Evolutionary conservation across 768 basidiomycete species (phyloP).

Genomic region (Imleria badia): DNA sequence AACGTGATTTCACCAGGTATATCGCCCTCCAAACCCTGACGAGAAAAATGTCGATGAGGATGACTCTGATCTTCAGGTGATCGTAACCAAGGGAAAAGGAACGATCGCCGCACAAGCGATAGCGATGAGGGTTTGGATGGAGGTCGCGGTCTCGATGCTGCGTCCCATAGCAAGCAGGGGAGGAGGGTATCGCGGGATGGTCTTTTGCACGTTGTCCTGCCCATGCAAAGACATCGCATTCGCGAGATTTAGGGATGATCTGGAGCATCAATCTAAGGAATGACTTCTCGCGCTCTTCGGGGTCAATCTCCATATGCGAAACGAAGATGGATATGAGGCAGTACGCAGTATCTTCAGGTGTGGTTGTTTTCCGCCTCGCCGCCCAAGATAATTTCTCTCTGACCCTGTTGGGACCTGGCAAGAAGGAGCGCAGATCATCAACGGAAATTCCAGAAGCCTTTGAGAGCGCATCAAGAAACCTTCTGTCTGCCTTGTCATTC

Average conservation of each 20-base stretch:
- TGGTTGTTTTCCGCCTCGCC: neutral
- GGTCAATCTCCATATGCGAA: neutral
- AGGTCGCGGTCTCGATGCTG: neutral
- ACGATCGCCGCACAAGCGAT: conserved; percentile 2
- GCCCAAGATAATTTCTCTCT: conserved; percentile 7
- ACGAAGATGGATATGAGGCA: conserved; percentile 4
- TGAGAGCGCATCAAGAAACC: neutral
- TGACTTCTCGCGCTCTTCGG: neutral
- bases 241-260: neutral
- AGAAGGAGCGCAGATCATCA: neutral
- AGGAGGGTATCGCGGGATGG: conserved; percentile 8
- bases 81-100: conserved; percentile 1
- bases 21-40: neutral
- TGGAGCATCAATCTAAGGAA: conserved; percentile 8
- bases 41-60: neutral
- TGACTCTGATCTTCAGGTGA: conserved; percentile 6
- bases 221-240: conserved; percentile 8
- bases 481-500: conserved; percentile 5
- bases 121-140: neutral
- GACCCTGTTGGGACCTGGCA: conserved; percentile 7
- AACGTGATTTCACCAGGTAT: neutral
- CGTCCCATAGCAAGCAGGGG: conserved; percentile 1
- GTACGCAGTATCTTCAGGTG: neutral
- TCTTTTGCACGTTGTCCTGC: neutral
- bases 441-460: conserved; percentile 6